These are phyloP conservation scores for Pseudocercospora fuligena DNA, from an alignment of 2,329 filamentous ascomycete genomes.

Conservation along the genomic window DNA sequence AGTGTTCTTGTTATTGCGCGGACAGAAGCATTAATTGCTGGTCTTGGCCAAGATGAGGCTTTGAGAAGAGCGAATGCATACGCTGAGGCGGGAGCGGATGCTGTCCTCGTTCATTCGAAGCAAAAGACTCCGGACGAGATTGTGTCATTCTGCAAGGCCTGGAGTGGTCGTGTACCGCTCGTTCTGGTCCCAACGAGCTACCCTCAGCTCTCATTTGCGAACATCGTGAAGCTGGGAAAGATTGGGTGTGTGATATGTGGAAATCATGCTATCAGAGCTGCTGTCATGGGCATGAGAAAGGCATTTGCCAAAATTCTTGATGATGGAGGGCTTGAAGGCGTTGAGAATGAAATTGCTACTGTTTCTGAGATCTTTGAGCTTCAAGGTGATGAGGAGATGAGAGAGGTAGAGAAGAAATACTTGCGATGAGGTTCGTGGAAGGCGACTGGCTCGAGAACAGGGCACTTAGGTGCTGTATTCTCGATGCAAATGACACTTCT, in stretches of 20 bases:
- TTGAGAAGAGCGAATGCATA: not conserved
- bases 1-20: not conserved
- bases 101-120: not conserved
- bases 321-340: not conserved
- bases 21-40: not conserved
- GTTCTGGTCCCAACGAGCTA: constrained; percentile 1
- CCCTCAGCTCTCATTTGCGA: not conserved
- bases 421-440: not conserved
- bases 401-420: not conserved
- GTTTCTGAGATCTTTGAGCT: constrained; percentile 2
- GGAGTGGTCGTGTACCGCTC: not conserved
- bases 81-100: not conserved
- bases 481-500: too few species aligned
- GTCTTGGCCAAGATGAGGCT: not conserved
- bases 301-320: constrained; percentile 2
- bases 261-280: not conserved
- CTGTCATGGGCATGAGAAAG: not conserved
- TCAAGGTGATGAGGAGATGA: not conserved
- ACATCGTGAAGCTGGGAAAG: not conserved
- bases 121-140: not conserved
- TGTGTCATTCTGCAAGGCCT: not conserved
- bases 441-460: too few species aligned
- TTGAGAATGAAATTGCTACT: constrained; percentile 8
- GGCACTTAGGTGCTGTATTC: too few species aligned
- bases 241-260: constrained; percentile 1